Base-by-base conservation (phyloP, 768 basidiomycete genomes). In the Russula sp. region DNA sequence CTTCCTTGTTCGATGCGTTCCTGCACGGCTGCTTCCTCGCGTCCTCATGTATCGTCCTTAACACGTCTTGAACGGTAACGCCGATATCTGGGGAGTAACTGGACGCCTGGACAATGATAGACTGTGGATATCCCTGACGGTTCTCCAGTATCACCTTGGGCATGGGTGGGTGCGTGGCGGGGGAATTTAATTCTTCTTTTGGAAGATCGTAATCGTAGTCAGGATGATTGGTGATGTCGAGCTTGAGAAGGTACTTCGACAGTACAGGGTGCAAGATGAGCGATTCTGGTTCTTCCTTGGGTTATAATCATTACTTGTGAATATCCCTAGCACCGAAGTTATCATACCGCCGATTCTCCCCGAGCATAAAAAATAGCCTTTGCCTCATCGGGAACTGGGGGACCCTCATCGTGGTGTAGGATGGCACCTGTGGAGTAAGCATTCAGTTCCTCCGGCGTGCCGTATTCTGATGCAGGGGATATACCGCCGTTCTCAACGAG, bases 401-500 rank as follows among this genome's bases (percentile, higher is more conserved):
- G 34, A 0, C 48, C 34, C 2, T 39, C 56, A 6, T 63, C 50
- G 4, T 35, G 27, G 20, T 13, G 35, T 27, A 27, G 22, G 22
- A 27, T 27, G 1, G 22, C 22, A 27, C 22, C 2, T 27, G 22
- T 27, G 22, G 8, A 49, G 6, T 35, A 10, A 34, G 13, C 32
- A n/a, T 22, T 62, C 11, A 56, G 42, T 22, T 10, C 10, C 3
- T 5, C 37, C 7, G 10, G 35, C 34, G 16, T 37, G 13, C 11
- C 0, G 35, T 14, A 6, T 37, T 14, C 22, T 11, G 39, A 39
- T 53, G 42, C 11, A 37, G n/a, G 4, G 40, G 31, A 54, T 20
- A 39, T 44, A 59, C 58, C 58, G 18, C 50, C 58, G 8, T 59
- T 51, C 31, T 59, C 50, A 51, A 52, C n/a, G 6, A 32, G 58